A percentile compares a stretch with the other conserved stretches of the same genome.
These are phyloP conservation scores for Stentor roeselii DNA, from an alignment of 73 alveolate genomes.

Conservation along the genomic window DNA sequence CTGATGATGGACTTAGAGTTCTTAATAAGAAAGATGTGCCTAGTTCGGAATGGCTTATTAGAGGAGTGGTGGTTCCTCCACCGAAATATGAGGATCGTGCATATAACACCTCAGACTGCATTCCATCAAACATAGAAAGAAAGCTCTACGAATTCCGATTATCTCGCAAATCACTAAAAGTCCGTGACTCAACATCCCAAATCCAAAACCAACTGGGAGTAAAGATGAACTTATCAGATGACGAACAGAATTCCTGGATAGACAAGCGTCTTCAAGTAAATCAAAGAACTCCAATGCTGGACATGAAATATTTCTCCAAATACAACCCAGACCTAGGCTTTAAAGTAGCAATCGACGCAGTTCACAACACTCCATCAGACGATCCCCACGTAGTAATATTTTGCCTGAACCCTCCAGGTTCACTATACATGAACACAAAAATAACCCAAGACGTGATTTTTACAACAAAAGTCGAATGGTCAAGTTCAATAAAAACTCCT, in stretches of 20 bases:
- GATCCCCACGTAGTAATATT: constrained; percentile 44
- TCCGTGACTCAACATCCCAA: constrained; percentile 29
- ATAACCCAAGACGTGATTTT: constrained; percentile 37
- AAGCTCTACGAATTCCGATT: constrained; percentile 40
- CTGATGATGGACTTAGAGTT: constrained; percentile 70
- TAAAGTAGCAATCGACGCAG: constrained; percentile 64
- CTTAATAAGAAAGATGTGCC: constrained; percentile 43
- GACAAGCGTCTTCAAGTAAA: constrained; percentile 21
- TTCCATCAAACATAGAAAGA: constrained; percentile 50
- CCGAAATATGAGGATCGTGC: constrained; percentile 60
- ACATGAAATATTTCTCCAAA: constrained; percentile 61
- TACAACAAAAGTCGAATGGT: constrained; percentile 45
- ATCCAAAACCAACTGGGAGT: constrained; percentile 3
- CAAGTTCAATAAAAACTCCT: constrained; percentile 45
- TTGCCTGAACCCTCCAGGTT: constrained; percentile 61
- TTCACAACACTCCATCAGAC: constrained; percentile 69
- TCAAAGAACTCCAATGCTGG: constrained; percentile 50
- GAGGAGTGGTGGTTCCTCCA: constrained; percentile 51
- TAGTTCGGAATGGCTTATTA: constrained; percentile 38
- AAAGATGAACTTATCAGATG: constrained; percentile 10
- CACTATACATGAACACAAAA: constrained; percentile 24
- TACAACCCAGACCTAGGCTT: constrained; percentile 60
- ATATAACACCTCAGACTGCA: constrained; percentile 54
- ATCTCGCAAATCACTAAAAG: constrained; percentile 39
- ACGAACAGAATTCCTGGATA: constrained; percentile 32